phyloP scores from a whole-genome alignment of 495 filamentous ascomycete genomes.

The Penicillium flavigenum region DNA sequence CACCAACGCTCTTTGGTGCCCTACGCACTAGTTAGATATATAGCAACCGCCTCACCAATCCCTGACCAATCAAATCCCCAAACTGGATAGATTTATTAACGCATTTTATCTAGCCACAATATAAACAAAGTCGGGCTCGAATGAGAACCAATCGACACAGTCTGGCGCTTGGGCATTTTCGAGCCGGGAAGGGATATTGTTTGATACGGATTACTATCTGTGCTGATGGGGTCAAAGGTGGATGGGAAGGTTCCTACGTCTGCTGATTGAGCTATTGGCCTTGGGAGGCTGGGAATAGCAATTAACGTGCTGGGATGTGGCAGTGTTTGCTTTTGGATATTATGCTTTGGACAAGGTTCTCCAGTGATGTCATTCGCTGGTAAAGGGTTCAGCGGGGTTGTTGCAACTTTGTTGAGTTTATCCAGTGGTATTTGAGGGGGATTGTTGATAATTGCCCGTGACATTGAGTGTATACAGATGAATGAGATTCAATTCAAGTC shows the following conservation, averaged over 20 bases:
- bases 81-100: background rate
- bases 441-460: background rate
- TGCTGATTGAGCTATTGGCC: conserved; percentile 31
- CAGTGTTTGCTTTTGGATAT: conserved; percentile 25
- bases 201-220: conserved; percentile 20
- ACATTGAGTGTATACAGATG: background rate
- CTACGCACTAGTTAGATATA: background rate
- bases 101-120: background rate
- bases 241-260: conserved; percentile 33
- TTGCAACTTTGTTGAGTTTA: conserved; percentile 28
- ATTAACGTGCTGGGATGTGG: conserved; percentile 18
- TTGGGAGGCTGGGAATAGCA: conserved; percentile 21
- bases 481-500: background rate
- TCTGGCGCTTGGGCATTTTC: background rate
- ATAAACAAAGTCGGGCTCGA: background rate
- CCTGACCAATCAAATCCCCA: background rate
- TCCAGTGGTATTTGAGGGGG: conserved; percentile 14
- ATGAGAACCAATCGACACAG: background rate
- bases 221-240: conserved; percentile 18
- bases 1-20: background rate
- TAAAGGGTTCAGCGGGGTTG: conserved; percentile 14
- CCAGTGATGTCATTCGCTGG: conserved; percentile 14
- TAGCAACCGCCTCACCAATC: background rate
- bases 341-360: conserved; percentile 31
- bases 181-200: background rate